Evolutionary conservation across 2,329 filamentous ascomycete species (phyloP).

Genomic region (Alternaria sp.): DNA sequence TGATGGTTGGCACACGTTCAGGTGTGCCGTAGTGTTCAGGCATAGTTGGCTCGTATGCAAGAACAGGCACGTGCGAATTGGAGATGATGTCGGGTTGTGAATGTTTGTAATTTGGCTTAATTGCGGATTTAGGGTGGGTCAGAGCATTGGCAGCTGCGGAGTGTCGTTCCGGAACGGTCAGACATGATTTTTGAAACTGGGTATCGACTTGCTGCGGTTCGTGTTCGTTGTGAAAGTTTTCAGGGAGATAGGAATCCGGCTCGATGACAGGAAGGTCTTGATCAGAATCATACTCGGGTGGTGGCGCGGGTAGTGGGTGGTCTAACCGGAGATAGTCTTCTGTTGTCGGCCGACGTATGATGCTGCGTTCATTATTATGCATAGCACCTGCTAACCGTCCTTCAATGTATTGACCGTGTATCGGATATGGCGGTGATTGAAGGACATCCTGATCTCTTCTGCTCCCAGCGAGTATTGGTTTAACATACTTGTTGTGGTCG

Average conservation of each 20-base stretch:
- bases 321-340: constrained; percentile 11
- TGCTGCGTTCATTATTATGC: not conserved
- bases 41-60: not conserved
- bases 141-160: not conserved
- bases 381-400: not conserved
- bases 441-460: not conserved
- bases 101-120: not conserved
- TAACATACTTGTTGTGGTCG: constrained; percentile 1
- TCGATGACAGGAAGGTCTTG: constrained; percentile 16
- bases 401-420: not conserved
- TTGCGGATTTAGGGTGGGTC: not conserved
- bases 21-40: not conserved
- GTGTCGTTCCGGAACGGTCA: not conserved
- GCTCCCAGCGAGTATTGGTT: not conserved
- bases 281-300: constrained; percentile 6
- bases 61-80: not conserved
- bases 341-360: constrained; percentile 9
- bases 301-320: constrained; percentile 3
- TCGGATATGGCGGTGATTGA: constrained; percentile 7
- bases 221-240: not conserved
- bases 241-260: constrained; percentile 6
- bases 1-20: constrained; percentile 7
- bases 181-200: not conserved
- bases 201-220: not conserved
- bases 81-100: not conserved